phyloP scores from a whole-genome alignment of 495 filamentous ascomycete genomes.

The Gamarada debralockiae region DNA sequence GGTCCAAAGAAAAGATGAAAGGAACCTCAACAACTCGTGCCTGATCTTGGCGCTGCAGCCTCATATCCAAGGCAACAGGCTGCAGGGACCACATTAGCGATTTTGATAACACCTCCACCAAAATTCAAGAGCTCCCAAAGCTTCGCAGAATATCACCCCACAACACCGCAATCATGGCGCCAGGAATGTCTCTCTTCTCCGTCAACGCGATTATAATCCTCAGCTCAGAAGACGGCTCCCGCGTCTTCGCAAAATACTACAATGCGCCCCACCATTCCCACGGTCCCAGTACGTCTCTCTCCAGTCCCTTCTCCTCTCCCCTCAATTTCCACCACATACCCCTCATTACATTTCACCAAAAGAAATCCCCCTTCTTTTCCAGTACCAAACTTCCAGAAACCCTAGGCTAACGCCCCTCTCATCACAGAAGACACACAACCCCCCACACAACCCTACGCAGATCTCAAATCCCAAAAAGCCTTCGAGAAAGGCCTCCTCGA shows the following conservation, averaged over 20 bases:
- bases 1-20: no score
- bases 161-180: conserved; percentile 24
- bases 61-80: background rate
- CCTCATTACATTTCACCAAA: no score
- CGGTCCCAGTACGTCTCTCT: conserved; percentile 2
- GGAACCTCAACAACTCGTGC: no score
- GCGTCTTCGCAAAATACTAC: conserved; percentile 97
- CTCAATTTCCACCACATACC: background rate
- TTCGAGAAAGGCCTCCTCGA: conserved; percentile 96
- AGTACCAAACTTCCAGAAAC: background rate
- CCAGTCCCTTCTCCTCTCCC: conserved; percentile 4
- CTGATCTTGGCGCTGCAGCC: background rate
- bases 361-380: background rate
- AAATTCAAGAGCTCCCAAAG: background rate
- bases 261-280: conserved; percentile 66
- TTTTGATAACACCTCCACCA: background rate
- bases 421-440: conserved; percentile 27
- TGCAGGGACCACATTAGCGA: conserved; percentile 1
- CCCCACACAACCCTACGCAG: conserved; percentile 73
- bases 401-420: background rate
- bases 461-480: conserved; percentile 84
- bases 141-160: background rate
- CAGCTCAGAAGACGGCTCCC: conserved; percentile 78
- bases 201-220: conserved; percentile 92
- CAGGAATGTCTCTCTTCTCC: conserved; percentile 80